A percentile compares a stretch with the other conserved stretches of the same genome.
phyloP scores from a whole-genome alignment of 2,329 filamentous ascomycete genomes.

The Pezicula radicicola region DNA sequence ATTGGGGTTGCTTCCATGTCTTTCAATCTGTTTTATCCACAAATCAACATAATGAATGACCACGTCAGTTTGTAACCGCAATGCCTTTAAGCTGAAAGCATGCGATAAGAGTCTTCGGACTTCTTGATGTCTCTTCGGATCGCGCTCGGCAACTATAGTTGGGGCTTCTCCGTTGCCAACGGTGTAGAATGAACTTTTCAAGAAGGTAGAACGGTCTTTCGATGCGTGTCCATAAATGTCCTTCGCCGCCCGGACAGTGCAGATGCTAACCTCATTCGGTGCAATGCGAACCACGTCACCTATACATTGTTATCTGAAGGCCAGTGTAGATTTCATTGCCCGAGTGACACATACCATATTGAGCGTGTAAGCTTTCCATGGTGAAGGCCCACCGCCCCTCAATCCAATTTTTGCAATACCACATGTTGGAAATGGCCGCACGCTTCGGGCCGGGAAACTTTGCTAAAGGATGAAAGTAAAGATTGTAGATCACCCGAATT shows the following conservation, averaged over 20 bases:
- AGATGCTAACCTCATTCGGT: slow-evolving; percentile 12
- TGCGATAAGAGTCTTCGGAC: slow-evolving; percentile 20
- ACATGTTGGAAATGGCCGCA: slow-evolving; percentile 16
- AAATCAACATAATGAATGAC: slow-evolving; percentile 15
- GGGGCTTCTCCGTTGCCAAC: background rate
- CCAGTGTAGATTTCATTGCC: background rate
- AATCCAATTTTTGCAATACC: background rate
- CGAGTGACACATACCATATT: background rate
- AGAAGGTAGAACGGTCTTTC: background rate
- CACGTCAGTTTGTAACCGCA: slow-evolving; percentile 25
- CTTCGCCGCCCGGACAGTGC: slow-evolving; percentile 4
- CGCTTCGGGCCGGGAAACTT: slow-evolving; percentile 8
- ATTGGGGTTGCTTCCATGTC: background rate
- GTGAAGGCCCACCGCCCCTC: background rate
- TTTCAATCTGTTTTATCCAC: background rate
- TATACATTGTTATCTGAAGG: background rate
- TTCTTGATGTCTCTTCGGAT: slow-evolving; percentile 11
- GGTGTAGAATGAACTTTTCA: background rate
- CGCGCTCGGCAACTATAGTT: background rate
- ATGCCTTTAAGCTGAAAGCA: slow-evolving; percentile 25
- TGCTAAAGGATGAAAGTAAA: slow-evolving; percentile 2
- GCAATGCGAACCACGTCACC: slow-evolving; percentile 10
- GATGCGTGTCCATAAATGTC: background rate
- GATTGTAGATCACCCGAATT: background rate
- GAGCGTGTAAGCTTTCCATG: background rate